Evolutionary conservation across 176 grass and related monocot genomes (phyloP).

Genomic region (Areca catechu): DNA sequence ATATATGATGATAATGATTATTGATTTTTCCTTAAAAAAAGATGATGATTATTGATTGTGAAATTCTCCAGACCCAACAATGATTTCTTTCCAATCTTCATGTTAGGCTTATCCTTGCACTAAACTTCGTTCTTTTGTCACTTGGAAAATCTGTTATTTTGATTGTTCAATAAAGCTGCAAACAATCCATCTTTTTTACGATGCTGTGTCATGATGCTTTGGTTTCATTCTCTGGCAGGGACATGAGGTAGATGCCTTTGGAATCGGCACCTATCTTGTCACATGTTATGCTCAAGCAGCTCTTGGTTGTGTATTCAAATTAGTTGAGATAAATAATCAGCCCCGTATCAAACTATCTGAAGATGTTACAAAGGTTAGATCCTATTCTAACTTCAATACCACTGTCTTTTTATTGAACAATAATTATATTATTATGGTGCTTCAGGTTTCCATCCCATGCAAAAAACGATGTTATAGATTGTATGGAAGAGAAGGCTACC

Average conservation of each 20-base stretch:
- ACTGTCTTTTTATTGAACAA: too few relatives aligned
- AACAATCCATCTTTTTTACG: too few relatives aligned
- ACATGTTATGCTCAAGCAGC: conserved; percentile 93
- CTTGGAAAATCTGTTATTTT: background rate
- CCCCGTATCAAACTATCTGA: conserved; percentile 98
- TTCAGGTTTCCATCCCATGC: conserved; percentile 93
- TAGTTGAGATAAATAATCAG: conserved; percentile 92
- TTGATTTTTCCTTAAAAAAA: too few relatives aligned
- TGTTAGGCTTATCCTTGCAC: too few relatives aligned
- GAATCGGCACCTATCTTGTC: conserved; percentile 95
- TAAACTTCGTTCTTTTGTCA: too few relatives aligned
- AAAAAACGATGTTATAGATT: conserved; percentile 90
- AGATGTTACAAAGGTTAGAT: conserved; percentile 84
- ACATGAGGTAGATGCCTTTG: conserved; percentile 96
- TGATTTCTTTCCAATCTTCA: too few relatives aligned
- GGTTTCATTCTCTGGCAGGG: conserved; percentile 42
- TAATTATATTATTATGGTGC: background rate
- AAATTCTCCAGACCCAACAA: too few relatives aligned
- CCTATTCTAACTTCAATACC: background rate
- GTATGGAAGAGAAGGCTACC: conserved; percentile 74
- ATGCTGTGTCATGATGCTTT: background rate
- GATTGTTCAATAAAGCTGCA: background rate
- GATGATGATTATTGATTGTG: too few relatives aligned
- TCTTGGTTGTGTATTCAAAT: conserved; percentile 99
- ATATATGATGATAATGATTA: too few relatives aligned